Base-by-base conservation (phyloP, 2,329 filamentous ascomycete genomes). In the Xenosphaeropsis pyriputrescens region DNA sequence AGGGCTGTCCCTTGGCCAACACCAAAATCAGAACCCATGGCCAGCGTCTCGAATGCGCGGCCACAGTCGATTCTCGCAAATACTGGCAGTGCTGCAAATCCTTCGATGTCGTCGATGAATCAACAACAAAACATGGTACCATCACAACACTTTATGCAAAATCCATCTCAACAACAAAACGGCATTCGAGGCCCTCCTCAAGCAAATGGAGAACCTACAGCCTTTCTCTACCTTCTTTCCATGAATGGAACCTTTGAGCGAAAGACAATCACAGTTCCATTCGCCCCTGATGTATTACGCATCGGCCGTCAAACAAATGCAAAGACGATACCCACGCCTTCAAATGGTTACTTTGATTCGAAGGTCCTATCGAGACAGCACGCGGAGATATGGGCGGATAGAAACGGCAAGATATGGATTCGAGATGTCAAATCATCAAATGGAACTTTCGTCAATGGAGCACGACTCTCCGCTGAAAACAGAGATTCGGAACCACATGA, bases 391-490 rank as follows among this genome's bases (percentile, higher is more conserved):
- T 96, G 86, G 76, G 86, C 91, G 12, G 79, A 84, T 38, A 78
- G 83, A 44, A 68, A 63, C 43, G 88, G 88, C 38, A 93, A 94
- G 56, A 81, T 98, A 32, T 96, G 79, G 72, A 96, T 98, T 48
- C 76, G 88, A 41, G 91, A 98, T 60, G 83, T 98, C 50, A 98
- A 96, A 60, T 96, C 91, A 0, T 98, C 91, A 31, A 98, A 98
- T 55, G 91, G 91, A 41, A 98, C 91, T 1, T 98, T 98, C 58
- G 89, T 98, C 48, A 98, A 98, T 52, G 86, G 86, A 15, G 75
- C 81, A 39, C 78, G 91, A 19, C 60, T 98, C 42, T 96, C 91
- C 2, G 84, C 78, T 38, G 91, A 98, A 57, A 98, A 95, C 52
- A 77, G 88, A 49, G 91, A 98, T 59, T 96, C 89, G 0, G 91